A percentile compares a stretch with the other conserved stretches of the same genome.
phyloP scores from a whole-genome alignment of 1,284 basidiomycete species.

The Leccinum subrobustum region DNA sequence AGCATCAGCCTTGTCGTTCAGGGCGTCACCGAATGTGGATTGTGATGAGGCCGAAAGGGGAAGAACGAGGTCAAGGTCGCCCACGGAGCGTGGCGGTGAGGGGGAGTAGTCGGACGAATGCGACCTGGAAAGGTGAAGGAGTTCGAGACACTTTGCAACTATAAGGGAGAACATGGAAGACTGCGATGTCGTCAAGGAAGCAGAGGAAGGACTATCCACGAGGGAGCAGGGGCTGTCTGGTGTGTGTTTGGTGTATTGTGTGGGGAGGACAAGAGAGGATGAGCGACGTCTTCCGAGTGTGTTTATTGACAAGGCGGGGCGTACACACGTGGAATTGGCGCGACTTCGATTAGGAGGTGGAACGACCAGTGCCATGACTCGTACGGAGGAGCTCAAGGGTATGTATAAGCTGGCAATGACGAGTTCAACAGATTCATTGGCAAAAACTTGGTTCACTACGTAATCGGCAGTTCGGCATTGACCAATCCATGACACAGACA shows the following conservation, averaged over 20 bases:
- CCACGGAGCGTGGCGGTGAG: conserved; percentile 51
- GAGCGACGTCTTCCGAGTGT: conserved; percentile 55
- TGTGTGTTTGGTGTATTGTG: conserved; percentile 15
- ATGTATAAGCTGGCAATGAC: conserved; percentile 9
- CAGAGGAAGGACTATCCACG: conserved; percentile 9
- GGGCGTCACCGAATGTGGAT: conserved; percentile 48
- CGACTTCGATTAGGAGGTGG: conserved; percentile 46
- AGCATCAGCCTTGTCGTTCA: conserved; percentile 37
- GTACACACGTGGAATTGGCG: conserved; percentile 61
- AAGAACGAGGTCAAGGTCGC: conserved; percentile 55
- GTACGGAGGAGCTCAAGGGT: not conserved
- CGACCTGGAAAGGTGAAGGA: conserved; percentile 46
- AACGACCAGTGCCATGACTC: conserved; percentile 30
- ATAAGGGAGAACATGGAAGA: conserved; percentile 51
- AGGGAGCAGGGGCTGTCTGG: not conserved
- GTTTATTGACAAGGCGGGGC: conserved; percentile 50
- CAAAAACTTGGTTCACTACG: conserved; percentile 26
- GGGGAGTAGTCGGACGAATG: conserved; percentile 38
- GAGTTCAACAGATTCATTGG: not conserved
- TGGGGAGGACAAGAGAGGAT: conserved; percentile 36
- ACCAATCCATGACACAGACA: conserved; percentile 1
- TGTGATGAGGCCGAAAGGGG: conserved; percentile 63
- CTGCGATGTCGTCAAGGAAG: conserved; percentile 7
- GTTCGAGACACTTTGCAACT: conserved; percentile 49
- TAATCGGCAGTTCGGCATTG: conserved; percentile 21